Percentiles rank a stretch among this genome's conserved stretches.
Evolutionary conservation across 768 basidiomycete genomes (phyloP).

Genomic region (Lactarius sanguifluus): DNA sequence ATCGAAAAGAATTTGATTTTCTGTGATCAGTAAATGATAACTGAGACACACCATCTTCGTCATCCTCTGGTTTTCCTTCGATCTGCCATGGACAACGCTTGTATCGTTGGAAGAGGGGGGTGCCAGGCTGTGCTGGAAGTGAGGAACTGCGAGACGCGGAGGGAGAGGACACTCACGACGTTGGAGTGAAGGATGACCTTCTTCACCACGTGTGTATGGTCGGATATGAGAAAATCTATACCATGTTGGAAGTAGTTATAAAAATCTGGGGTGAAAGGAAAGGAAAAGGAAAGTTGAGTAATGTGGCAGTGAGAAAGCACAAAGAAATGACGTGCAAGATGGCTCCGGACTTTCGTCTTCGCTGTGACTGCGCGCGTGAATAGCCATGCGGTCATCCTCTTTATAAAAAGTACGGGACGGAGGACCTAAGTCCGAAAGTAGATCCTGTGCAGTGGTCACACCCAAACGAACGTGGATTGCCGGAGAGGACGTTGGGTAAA

Average conservation of each 20-base stretch:
- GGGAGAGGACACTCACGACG: constrained; percentile 52
- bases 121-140: constrained; percentile 61
- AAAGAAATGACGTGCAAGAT: constrained; percentile 43
- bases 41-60: constrained; percentile 64
- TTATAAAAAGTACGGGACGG: constrained; percentile 80
- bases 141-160: constrained; percentile 5
- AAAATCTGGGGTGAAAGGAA: constrained; percentile 54
- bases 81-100: constrained; percentile 92
- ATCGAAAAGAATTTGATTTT: constrained; percentile 9
- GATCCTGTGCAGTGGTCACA: constrained; percentile 79
- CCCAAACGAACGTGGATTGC: constrained; percentile 65
- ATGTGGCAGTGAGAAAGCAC: constrained; percentile 1
- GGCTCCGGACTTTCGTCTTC: constrained; percentile 51
- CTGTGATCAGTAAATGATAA: constrained; percentile 4
- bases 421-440: constrained; percentile 74
- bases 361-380: constrained; percentile 55
- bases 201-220: constrained; percentile 64
- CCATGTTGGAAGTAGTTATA: constrained; percentile 95
- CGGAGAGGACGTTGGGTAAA: constrained; percentile 54
- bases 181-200: constrained; percentile 91
- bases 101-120: constrained; percentile 86
- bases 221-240: constrained; percentile 81
- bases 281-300: constrained; percentile 2
- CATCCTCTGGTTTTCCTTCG: constrained; percentile 75
- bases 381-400: constrained; percentile 86